Evolutionary conservation across 2,329 filamentous ascomycete genomes (phyloP).

Genomic region (Nannizziopsis arthrosporioides): DNA sequence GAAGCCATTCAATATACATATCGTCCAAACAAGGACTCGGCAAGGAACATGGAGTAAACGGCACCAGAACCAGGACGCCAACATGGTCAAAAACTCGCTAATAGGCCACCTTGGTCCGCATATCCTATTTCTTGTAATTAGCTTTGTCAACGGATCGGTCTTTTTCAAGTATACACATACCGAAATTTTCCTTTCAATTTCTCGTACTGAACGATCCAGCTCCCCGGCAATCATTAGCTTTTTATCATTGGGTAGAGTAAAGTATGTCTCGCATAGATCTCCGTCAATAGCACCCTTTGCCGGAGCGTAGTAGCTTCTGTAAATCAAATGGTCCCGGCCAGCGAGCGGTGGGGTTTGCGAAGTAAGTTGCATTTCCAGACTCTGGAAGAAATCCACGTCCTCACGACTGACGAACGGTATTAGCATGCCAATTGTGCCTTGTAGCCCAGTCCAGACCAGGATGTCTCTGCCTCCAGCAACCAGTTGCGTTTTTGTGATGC

Average conservation of each 20-base stretch:
- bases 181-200: constrained; percentile 94
- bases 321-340: constrained; percentile 90
- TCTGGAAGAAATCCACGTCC: constrained; percentile 96
- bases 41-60: neutral
- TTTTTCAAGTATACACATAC: constrained; percentile 29
- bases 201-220: constrained; percentile 75
- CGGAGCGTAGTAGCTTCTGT: constrained; percentile 87
- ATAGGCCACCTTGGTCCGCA: constrained; percentile 47
- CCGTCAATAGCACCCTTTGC: constrained; percentile 96
- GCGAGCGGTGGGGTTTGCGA: constrained; percentile 77
- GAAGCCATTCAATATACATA: too few species aligned
- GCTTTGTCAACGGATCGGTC: constrained; percentile 5
- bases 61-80: constrained; percentile 16
- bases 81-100: constrained; percentile 20
- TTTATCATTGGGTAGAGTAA: constrained; percentile 70
- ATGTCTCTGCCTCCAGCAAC: constrained; percentile 87
- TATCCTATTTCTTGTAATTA: constrained; percentile 35
- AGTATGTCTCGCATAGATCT: constrained; percentile 86
- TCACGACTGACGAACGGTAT: constrained; percentile 86
- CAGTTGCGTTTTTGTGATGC: constrained; percentile 75
- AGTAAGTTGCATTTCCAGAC: constrained; percentile 75
- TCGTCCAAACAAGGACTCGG: neutral
- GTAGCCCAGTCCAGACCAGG: constrained; percentile 83
- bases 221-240: constrained; percentile 93
- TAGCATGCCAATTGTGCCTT: constrained; percentile 86